These are phyloP conservation scores for Komagataea norvegica DNA, from an alignment of 1,139 yeast genomes.

Conservation along the genomic window DNA sequence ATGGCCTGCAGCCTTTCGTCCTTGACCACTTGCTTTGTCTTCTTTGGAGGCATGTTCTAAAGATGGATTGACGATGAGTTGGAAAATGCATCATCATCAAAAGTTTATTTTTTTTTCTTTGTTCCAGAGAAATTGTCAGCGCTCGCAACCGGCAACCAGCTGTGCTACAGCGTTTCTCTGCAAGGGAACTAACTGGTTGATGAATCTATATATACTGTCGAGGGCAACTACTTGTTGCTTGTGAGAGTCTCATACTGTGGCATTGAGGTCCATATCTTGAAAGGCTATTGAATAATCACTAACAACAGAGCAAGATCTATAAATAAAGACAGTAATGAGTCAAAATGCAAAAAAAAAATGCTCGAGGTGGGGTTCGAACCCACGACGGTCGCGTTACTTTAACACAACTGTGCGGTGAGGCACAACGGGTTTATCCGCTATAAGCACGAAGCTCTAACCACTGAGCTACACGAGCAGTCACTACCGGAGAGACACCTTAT, in stretches of 20 bases:
- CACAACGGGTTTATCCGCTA: constrained; percentile 35
- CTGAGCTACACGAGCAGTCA: constrained; percentile 45
- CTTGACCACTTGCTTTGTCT: constrained; percentile 52
- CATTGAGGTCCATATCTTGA: no score
- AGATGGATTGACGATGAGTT: no score
- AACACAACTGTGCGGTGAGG: constrained; percentile 28
- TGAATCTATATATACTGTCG: no score
- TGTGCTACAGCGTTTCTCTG: no score
- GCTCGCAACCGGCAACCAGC: no score
- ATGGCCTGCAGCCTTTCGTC: constrained; percentile 87
- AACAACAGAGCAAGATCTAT: neutral
- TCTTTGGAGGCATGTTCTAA: constrained; percentile 31
- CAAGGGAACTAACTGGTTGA: no score
- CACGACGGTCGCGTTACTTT: constrained; percentile 49
- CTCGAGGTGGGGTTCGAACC: constrained; percentile 51
- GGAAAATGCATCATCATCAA: no score
- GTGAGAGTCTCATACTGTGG: no score
- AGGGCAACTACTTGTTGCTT: no score
- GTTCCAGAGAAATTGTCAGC: no score
- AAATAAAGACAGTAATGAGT: neutral
- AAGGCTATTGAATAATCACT: no score
- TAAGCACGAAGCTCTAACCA: constrained; percentile 51
- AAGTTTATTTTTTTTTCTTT: no score
- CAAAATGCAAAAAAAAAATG: constrained; percentile 31
- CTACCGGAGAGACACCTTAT: neutral